Base-by-base conservation (phyloP, 1,284 basidiomycete genomes). In the Waitea zeae region DNA sequence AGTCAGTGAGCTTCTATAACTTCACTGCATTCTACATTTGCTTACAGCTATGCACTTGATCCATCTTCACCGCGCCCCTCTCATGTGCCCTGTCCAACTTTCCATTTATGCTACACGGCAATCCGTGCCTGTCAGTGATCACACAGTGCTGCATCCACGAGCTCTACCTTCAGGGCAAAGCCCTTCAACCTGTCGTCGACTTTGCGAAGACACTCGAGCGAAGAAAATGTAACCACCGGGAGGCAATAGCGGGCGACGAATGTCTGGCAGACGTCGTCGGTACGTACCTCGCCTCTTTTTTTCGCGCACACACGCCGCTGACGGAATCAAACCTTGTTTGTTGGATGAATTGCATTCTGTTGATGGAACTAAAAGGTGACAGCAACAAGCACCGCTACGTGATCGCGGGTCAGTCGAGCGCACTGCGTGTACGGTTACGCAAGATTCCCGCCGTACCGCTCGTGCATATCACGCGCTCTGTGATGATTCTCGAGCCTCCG, bases 101-200 rank as follows among this genome's bases (percentile, higher is more conserved):
- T 41, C 27, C 19, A 33, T 5, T n/a, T 14, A 12, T 13, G 15
- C 27, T 17, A 30, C 19, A 26, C 15, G n/a, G n/a, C n/a, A n/a
- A n/a, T n/a, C n/a, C n/a, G n/a, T n/a, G n/a, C n/a, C n/a, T 46
- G 47, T 40, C 49, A 93, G 89, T 96, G 89, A 93, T 96, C 52
- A 93, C 90, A 0, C 90, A 95, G 52, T 96, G 90, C 51, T 89
- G 80, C 49, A 84, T 96, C 35, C 76, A 89, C 43, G 82, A 87
- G 47, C 63, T 96, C 2, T 96, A 95, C 55, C 63, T 82, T 2
- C 67, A 78, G 39, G 87, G 84, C 12, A 70, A 67, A 39, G 50
- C 63, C 3, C 64, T 67, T 20, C 87, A 93, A 48, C 54, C 64
- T 1, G 70, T 75, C 1, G 77, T 88, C 0, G 80, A 93, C 48